These are phyloP conservation scores for Cordyceps cicadae DNA, from an alignment of 2,329 filamentous ascomycete genomes.

Conservation along the genomic window DNA sequence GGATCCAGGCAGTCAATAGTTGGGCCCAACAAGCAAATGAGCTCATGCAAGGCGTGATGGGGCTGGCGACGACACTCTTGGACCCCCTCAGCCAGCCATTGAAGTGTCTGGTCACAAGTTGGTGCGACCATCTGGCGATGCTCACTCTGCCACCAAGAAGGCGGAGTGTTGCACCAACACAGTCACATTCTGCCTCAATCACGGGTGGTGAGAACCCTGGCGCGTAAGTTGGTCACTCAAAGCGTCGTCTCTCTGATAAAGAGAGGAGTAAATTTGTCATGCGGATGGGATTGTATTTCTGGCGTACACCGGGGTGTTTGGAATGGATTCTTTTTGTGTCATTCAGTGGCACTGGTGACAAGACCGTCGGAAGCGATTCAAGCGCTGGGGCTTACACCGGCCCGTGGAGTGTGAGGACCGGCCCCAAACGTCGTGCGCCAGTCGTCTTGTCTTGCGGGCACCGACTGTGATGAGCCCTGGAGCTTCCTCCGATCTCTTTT, in stretches of 20 bases:
- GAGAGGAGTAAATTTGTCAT: neutral
- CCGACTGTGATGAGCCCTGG: neutral
- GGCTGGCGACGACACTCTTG: neutral
- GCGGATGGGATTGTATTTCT: neutral
- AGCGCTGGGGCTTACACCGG: neutral
- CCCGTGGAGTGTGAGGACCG: neutral
- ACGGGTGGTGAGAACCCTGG: neutral
- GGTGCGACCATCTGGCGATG: constrained; percentile 2
- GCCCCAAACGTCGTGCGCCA: neutral
- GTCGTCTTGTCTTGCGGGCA: neutral
- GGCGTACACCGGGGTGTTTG: neutral
- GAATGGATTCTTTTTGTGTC: neutral
- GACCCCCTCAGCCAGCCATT: neutral
- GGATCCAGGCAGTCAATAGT: neutral
- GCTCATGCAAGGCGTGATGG: neutral
- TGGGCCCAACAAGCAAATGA: neutral
- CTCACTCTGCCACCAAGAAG: neutral
- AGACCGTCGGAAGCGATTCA: neutral
- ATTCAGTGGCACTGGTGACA: neutral
- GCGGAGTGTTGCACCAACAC: neutral
- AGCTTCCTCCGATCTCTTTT: no score
- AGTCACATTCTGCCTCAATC: neutral
- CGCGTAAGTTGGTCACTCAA: neutral
- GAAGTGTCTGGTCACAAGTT: neutral
- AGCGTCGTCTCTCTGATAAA: neutral